phyloP scores from a whole-genome alignment of 345 rosid genomes.

The Pistacia vera region DNA sequence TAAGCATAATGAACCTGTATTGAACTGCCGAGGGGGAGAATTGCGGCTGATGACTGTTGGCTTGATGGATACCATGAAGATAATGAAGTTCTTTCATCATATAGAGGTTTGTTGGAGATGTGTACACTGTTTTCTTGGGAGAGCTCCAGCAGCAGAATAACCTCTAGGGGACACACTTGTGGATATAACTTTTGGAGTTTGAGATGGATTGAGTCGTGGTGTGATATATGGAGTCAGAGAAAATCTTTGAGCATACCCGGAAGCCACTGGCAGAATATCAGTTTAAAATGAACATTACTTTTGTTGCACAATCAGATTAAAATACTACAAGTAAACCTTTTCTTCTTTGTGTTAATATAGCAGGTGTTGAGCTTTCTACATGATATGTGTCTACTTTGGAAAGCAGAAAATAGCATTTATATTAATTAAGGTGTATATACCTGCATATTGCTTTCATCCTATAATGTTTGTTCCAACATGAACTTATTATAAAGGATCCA shows the following conservation, averaged over 20 bases:
- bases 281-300: constrained; percentile 8
- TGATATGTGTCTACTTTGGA: neutral
- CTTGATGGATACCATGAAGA: constrained; percentile 89
- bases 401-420: neutral
- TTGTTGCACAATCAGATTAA: neutral
- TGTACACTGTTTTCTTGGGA: constrained; percentile 58
- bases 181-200: constrained; percentile 74
- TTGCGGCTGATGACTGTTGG: constrained; percentile 88
- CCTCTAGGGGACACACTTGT: constrained; percentile 67
- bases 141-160: constrained; percentile 71
- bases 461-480: neutral
- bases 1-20: constrained; percentile 55
- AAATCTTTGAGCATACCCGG: constrained; percentile 54
- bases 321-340: neutral
- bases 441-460: neutral
- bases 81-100: constrained; percentile 47
- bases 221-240: constrained; percentile 81
- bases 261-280: constrained; percentile 39
- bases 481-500: neutral
- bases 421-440: neutral
- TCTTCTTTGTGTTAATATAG: neutral
- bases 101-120: constrained; percentile 68
- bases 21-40: constrained; percentile 82
- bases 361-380: neutral
- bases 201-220: constrained; percentile 80